Base-by-base conservation (phyloP, 345 rosid species). In the Citrus maxima region DNA sequence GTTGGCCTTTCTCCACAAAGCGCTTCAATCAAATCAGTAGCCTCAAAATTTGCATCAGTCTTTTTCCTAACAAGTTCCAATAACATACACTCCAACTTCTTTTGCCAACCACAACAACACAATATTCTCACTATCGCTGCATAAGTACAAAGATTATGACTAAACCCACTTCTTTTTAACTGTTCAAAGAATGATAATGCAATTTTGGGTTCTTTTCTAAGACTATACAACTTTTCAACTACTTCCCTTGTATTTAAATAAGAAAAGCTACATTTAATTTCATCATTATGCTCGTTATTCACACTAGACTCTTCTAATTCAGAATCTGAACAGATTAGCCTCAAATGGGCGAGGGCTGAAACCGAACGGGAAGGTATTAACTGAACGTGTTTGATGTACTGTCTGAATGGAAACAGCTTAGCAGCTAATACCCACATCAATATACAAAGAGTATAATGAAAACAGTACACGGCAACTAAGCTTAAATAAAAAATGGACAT, bases 61-160 rank as follows among this genome's bases (percentile, higher is more conserved):
- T 79, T 83, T 61, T 84, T 81, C 71, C 74, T n/a, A 62, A 88
- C 80, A n/a, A 92, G 62, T 40, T 87, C 94, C 51, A 74, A 40
- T 77, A 93, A 80, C 3, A 92, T 6, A 4, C 77, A 84, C 68
- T 84, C 84, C 79, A 93, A 69, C 75, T 86, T 87, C 81, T 78
- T 79, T 2, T 82, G 83, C 79, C 83, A 68, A 55, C 92, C 85
- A 77, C 82, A 83, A 55, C 37, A 34, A 77, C 85, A 88, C 46
- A 93, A 77, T 24, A 87, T 77, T 73, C 73, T 81, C 51, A 91
- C 80, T 25, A 89, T 75, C 10, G 84, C 82, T 0, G 92, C 87
- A 46, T 93, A 90, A 0, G 91, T 81, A 72, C 19, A 66, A 38
- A 81, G 76, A 84, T 88, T 86, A 75, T 79, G 89, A 2, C 66